These are phyloP conservation scores for Emydomyces testavorans DNA, from an alignment of 2,329 filamentous ascomycete genomes.

Conservation along the genomic window DNA sequence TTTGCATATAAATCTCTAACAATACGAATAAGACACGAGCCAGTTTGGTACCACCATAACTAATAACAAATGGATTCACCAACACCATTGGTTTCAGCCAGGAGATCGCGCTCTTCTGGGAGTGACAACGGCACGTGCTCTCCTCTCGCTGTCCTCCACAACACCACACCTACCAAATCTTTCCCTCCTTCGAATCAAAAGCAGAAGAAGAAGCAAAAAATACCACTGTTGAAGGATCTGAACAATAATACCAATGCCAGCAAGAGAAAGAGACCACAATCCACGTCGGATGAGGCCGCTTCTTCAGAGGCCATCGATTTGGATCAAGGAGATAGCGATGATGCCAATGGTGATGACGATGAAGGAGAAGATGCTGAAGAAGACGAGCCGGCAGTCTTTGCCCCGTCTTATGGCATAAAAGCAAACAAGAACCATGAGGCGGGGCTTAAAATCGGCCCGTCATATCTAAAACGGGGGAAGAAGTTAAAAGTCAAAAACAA, in stretches of 20 bases:
- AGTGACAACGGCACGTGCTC: background rate
- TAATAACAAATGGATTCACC: background rate
- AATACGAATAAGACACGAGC: too few species aligned
- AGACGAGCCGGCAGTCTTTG: slow-evolving; percentile 31
- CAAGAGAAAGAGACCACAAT: slow-evolving; percentile 20
- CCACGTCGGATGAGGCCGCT: slow-evolving; percentile 23
- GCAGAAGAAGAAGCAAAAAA: background rate
- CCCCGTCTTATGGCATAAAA: slow-evolving; percentile 34
- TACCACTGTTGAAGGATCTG: background rate
- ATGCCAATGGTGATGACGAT: slow-evolving; percentile 22
- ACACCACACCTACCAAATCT: background rate
- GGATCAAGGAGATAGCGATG: slow-evolving; percentile 25
- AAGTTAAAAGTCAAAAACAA: slow-evolving; percentile 18
- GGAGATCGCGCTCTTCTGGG: background rate
- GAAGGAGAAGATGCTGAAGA: slow-evolving; percentile 29
- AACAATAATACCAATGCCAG: slow-evolving; percentile 6
- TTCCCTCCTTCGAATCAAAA: background rate
- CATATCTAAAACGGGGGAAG: slow-evolving; percentile 24
- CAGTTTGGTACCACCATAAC: too few species aligned
- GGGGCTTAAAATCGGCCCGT: slow-evolving; percentile 28
- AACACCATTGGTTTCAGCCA: slow-evolving; percentile 2
- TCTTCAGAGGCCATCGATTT: slow-evolving; percentile 30
- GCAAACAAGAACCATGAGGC: slow-evolving; percentile 29
- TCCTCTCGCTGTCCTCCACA: background rate
- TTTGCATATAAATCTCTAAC: too few species aligned